Base-by-base conservation (phyloP, 495 filamentous ascomycete genomes). In the Aspergillus nidulans region DNA sequence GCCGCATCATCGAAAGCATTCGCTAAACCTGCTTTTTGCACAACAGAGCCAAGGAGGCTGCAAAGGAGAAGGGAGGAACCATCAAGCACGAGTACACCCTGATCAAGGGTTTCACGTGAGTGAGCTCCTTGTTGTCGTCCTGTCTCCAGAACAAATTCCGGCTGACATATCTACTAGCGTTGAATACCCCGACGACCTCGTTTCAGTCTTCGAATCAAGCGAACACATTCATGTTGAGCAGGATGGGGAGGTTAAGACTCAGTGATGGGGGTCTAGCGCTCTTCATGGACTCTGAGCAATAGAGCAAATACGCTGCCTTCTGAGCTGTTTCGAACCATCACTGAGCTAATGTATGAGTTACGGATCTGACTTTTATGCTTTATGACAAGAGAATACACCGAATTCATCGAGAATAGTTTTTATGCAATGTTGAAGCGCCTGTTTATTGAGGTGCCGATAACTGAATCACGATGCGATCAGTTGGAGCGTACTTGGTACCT, bases 101-200 rank as follows among this genome's bases (percentile, higher is more conserved):
- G 57, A 90, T 95, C 75, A 92, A 90, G 71, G 90, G 88, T 36
- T 96, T 97, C 77, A 85, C 86, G 94, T 97, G 83, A 63, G 88
- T 65, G 18, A 51, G 20, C 53, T 10, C 42, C 42, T 53, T 34
- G 24, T n/a, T n/a, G 6, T 40, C 28, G 12, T 24, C 20, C 6
- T 24, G 10, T 23, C 40, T 25, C 7, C 24, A 28, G 13, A 39
- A 23, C 13, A 16, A 36, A 25, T 21, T 20, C 16, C 13, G 28
- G 43, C 64, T 69, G 19, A 72, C 52, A 34, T 12, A 34, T 10
- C 36, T 9, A 38, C 52, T 53, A 97, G 92, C 44, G 91, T 89
- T 54, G 81, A 82, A 36, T 87, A 88, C 64, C 85, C 86, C 9
- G 81, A 81, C 2, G 87, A 86, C 59, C 68, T 75, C 4, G 75